phyloP scores from a whole-genome alignment of 1,284 basidiomycete genomes.

The Binderoboletus segoi region DNA sequence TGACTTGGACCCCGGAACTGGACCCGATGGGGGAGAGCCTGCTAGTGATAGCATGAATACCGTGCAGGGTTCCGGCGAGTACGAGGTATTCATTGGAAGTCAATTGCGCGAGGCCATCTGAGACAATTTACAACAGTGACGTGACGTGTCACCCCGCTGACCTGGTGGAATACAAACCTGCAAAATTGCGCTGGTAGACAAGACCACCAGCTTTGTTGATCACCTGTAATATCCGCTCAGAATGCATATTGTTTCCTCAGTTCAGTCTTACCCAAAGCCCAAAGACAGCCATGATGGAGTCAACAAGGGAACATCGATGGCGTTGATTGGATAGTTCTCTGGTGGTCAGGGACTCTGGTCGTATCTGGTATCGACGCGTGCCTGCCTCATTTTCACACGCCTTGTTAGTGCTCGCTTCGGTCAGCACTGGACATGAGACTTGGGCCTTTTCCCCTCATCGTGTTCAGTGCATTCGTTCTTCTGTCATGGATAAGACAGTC shows the following conservation, averaged over 20 bases:
- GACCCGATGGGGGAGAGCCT: conserved; percentile 83
- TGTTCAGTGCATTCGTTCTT: conserved; percentile 17
- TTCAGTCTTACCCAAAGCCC: conserved; percentile 70
- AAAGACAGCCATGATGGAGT: conserved; percentile 65
- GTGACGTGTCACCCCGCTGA: not conserved
- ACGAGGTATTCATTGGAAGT: conserved; percentile 98
- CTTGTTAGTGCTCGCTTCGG: not conserved
- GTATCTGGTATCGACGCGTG: too few species aligned
- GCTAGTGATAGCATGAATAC: conserved; percentile 97
- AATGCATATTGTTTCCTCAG: not conserved
- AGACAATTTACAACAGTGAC: conserved; percentile 11
- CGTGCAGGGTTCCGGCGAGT: conserved; percentile 95
- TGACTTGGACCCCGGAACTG: conserved; percentile 88
- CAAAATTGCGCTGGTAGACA: conserved; percentile 91
- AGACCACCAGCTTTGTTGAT: conserved; percentile 99
- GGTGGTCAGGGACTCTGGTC: too few species aligned
- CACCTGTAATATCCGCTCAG: conserved; percentile 54
- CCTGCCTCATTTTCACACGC: conserved; percentile 18
- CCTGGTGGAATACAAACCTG: conserved; percentile 53
- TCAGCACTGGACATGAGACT: conserved; percentile 22
- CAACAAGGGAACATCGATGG: conserved; percentile 7
- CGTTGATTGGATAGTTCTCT: not conserved
- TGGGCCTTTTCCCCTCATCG: conserved; percentile 3
- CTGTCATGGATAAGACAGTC: conserved; percentile 28
- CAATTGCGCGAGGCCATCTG: conserved; percentile 85